Conservation (phyloP, 2,329 filamentous ascomycete species). For the Monosporascus sp. region DNA sequence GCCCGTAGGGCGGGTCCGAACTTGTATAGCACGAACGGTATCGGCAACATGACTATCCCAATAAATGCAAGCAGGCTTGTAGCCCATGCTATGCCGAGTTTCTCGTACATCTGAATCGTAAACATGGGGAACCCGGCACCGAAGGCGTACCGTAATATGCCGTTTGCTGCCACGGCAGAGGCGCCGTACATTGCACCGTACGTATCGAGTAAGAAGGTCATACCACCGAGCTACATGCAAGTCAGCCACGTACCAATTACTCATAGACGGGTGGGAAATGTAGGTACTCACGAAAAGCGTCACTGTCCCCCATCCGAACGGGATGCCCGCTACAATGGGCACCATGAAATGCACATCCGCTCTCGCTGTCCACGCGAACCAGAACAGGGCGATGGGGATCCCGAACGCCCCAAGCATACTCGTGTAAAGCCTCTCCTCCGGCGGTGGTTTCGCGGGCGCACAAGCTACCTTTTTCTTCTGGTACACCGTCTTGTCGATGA, state of each 20-base stretch:
- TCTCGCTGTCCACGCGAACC: slow-evolving; percentile 54
- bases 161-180: slow-evolving; percentile 66
- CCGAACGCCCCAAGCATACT: slow-evolving; percentile 55
- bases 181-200: slow-evolving; percentile 59
- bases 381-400: slow-evolving; percentile 50
- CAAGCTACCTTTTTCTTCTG: slow-evolving; percentile 26
- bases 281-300: slow-evolving; percentile 47
- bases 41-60: slow-evolving; percentile 37
- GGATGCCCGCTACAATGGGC: slow-evolving; percentile 44
- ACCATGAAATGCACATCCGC: slow-evolving; percentile 44
- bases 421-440: slow-evolving; percentile 52
- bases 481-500: slow-evolving; percentile 39
- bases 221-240: slow-evolving; percentile 36
- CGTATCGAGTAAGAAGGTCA: slow-evolving; percentile 6
- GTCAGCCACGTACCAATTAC: background rate
- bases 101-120: slow-evolving; percentile 46
- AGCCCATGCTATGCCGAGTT: slow-evolving; percentile 70
- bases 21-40: slow-evolving; percentile 39
- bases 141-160: slow-evolving; percentile 53
- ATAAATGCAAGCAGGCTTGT: slow-evolving; percentile 24
- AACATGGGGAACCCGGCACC: slow-evolving; percentile 58
- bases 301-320: slow-evolving; percentile 56
- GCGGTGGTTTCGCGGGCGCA: slow-evolving; percentile 33
- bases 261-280: background rate
- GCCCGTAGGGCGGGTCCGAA: slow-evolving; percentile 34